Conservation (phyloP, 1,139 yeast species). For the Taphrina populina region DNA sequence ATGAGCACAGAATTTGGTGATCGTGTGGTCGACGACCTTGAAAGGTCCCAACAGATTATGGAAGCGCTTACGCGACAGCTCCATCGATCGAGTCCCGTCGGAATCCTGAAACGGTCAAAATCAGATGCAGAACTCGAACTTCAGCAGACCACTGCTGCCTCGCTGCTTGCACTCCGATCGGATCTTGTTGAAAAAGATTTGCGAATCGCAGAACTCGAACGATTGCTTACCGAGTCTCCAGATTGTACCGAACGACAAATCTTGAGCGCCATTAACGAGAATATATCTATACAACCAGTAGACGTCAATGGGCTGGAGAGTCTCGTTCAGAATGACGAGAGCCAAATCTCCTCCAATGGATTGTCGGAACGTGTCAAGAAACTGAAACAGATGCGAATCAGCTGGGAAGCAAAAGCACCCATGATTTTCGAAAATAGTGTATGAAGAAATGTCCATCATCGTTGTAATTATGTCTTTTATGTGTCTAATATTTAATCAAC, state of each 20-base stretch:
- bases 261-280: conserved; percentile 10
- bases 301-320: neutral
- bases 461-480: no score
- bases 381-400: conserved; percentile 8
- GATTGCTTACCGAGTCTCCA: neutral
- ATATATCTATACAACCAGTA: neutral
- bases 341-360: neutral
- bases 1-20: conserved; percentile 12
- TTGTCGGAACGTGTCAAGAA: conserved; percentile 2
- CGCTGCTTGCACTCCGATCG: neutral
- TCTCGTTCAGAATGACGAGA: neutral
- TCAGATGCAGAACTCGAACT: conserved; percentile 6
- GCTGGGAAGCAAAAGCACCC: conserved; percentile 17
- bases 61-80: conserved; percentile 1
- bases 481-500: no score
- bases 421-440: no score
- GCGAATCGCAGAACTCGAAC: conserved; percentile 13
- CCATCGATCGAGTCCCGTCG: neutral
- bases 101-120: conserved; percentile 1
- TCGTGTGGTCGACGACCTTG: neutral
- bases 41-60: neutral
- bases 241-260: conserved; percentile 15
- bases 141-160: neutral
- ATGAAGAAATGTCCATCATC: no score
- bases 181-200: neutral